A percentile compares a stretch with the other conserved stretches of the same genome.
phyloP scores from a whole-genome alignment of 1,284 basidiomycete species.

The Ceratobasidium sp. region DNA sequence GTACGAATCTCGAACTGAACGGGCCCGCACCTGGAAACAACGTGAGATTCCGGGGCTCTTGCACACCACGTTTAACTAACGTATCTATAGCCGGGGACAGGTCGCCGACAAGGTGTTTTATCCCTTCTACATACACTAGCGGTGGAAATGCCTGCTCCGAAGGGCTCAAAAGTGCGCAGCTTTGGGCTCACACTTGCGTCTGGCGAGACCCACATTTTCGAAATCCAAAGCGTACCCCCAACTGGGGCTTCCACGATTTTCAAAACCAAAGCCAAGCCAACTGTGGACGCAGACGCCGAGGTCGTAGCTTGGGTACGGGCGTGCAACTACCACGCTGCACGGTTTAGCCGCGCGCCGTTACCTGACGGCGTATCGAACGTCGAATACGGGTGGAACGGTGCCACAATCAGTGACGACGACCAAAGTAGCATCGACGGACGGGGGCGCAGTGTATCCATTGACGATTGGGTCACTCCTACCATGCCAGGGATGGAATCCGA shows the following conservation, averaged over 20 bases:
- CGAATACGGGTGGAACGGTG: conserved; percentile 41
- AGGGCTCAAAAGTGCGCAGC: conserved; percentile 29
- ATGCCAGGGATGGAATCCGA: conserved; percentile 16
- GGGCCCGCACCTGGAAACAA: conserved; percentile 15
- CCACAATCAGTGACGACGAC: conserved; percentile 10
- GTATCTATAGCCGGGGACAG: background rate
- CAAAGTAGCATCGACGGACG: conserved; percentile 17
- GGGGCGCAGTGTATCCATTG: conserved; percentile 10
- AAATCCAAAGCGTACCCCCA: conserved; percentile 15
- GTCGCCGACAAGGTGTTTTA: conserved; percentile 21
- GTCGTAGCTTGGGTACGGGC: conserved; percentile 37
- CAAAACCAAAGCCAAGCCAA: conserved; percentile 33
- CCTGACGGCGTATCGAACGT: conserved; percentile 38
- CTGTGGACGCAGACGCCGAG: conserved; percentile 24
- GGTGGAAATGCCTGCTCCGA: conserved; percentile 32
- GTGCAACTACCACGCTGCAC: conserved; percentile 41
- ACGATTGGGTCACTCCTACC: conserved; percentile 35
- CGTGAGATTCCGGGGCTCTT: background rate
- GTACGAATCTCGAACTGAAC: conserved; percentile 25
- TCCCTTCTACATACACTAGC: conserved; percentile 34
- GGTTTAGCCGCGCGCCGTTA: conserved; percentile 37
- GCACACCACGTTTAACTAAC: background rate
- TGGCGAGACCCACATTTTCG: conserved; percentile 40
- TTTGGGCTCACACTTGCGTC: conserved; percentile 38
- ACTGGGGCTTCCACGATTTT: background rate